phyloP scores from a whole-genome alignment of 2,329 filamentous ascomycete species.

The Mollisia scopiformis region DNA sequence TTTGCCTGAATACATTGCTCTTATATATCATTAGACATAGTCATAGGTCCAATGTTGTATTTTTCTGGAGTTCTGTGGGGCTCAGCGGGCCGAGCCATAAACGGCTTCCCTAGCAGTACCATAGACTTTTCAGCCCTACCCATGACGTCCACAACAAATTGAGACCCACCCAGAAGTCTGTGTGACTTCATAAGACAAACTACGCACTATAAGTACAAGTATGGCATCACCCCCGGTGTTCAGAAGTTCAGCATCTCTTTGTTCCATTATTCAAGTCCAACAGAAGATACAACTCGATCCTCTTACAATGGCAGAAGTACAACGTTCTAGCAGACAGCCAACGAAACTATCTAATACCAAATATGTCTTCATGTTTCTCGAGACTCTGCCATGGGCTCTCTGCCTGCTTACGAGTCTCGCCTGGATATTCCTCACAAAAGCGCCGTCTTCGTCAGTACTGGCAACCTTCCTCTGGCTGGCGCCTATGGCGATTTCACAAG shows the following conservation, averaged over 20 bases:
- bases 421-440: neutral
- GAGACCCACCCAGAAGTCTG: neutral
- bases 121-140: neutral
- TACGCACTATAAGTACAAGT: too few species aligned
- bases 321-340: neutral
- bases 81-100: neutral
- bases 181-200: neutral
- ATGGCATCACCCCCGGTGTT: too few species aligned
- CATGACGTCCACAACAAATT: neutral
- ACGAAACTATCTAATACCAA: neutral
- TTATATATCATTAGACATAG: too few species aligned
- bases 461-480: neutral
- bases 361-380: neutral
- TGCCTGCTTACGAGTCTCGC: neutral
- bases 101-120: neutral
- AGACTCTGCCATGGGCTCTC: neutral
- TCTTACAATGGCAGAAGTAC: too few species aligned
- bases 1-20: too few species aligned
- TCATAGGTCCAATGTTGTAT: too few species aligned
- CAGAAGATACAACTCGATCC: too few species aligned
- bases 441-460: neutral
- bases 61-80: too few species aligned
- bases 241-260: neutral
- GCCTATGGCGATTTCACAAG: neutral
- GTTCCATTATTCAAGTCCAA: too few species aligned